Base-by-base conservation (phyloP, 352 stramenopile species). In the Phytophthora meadii region DNA sequence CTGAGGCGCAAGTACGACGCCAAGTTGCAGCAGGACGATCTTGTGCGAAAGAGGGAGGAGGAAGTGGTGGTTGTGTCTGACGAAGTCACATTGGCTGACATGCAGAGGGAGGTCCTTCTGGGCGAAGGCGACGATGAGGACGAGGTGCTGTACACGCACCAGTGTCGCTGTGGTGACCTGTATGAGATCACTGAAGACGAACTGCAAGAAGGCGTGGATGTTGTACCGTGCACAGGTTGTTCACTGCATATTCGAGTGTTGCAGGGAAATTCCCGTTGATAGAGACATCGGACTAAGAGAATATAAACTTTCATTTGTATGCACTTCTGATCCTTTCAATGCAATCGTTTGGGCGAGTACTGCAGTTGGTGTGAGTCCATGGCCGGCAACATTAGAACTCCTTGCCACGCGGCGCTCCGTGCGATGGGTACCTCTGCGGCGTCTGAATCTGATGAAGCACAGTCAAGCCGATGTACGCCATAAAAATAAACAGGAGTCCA, bases 401-500 rank as follows among this genome's bases (percentile, higher is more conserved):
- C 65, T 95, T 95, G 65, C 87, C 87, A 51, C 87, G 87, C 19
- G 84, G 87, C 1, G 87, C 84, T 17, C 84, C 87, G 30, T 89
- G 81, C 27, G 69, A 77, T 46, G 87, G 87, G 79, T 90, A 94
- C 27, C 71, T 76, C 41, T 77, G 70, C 30, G 87, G 87, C 41
- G 84, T 95, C 72, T 95, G 87, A 68, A 95, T 92, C 57, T 76
- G 81, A 54, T 88, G 72, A 12, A 95, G 73, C 54, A 85, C 78
- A 45, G 71, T 77, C 41, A 95, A 55, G 11, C 87, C 87, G 39
- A 93, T 67, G 65, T 88, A 95, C 25, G 84, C 70, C 66, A 93
- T 57, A 67, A 92, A 90, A 49, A 95, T 39, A 66, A 95, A 93
- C 59, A 95, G 87, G 45, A 93, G 72, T 12, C 83, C 82, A 36